A percentile compares a stretch with the other conserved stretches of the same genome.
phyloP scores from a whole-genome alignment of 768 basidiomycete genomes.

The Multifurca ochricompacta region DNA sequence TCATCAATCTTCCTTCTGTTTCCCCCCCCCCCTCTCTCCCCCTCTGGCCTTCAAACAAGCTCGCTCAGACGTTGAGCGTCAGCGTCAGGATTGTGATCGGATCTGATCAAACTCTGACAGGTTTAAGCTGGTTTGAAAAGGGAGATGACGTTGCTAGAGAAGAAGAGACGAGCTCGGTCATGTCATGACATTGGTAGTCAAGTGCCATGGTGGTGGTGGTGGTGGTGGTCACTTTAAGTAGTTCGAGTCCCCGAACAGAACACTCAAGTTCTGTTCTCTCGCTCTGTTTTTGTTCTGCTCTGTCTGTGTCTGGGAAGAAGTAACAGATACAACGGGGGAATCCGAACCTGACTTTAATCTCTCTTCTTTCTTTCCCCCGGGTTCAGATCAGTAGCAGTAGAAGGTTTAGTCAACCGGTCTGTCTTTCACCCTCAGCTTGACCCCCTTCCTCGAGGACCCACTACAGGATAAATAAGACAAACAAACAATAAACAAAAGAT shows the following conservation, averaged over 20 bases:
- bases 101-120: background rate
- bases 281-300: no score
- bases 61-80: background rate
- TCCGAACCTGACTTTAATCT: slow-evolving; percentile 5
- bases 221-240: background rate
- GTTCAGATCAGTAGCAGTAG: slow-evolving; percentile 15
- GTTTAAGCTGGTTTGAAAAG: slow-evolving; percentile 1
- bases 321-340: slow-evolving; percentile 3
- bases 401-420: slow-evolving; percentile 16
- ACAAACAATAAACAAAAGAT: no score
- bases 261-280: no score
- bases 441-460: background rate
- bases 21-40: no score
- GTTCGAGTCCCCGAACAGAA: background rate
- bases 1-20: no score
- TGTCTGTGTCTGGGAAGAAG: background rate
- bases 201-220: background rate
- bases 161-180: no score
- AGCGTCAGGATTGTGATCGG: background rate
- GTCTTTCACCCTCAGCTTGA: slow-evolving; percentile 1
- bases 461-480: background rate
- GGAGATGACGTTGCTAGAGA: slow-evolving; percentile 10
- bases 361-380: background rate
- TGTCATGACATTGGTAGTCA: no score
- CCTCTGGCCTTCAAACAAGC: background rate